These are phyloP conservation scores for Mucor lusitanicus DNA, from an alignment of 371 early-diverging fungal genomes.

Conservation along the genomic window DNA sequence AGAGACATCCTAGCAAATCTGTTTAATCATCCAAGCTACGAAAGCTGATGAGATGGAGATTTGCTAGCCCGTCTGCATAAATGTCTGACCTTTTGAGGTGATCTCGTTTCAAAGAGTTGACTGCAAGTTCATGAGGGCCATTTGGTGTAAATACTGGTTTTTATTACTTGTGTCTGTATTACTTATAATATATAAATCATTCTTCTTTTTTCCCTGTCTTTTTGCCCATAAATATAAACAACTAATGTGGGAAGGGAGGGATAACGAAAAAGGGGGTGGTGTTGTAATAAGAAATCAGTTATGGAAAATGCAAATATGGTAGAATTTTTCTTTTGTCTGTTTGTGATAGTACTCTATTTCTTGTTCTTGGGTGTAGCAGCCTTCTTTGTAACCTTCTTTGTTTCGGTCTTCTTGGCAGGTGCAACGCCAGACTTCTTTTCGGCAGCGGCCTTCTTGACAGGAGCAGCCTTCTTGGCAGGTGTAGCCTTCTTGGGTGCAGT, in stretches of 20 bases:
- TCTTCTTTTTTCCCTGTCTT: background rate
- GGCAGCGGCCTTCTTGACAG: conserved; percentile 1
- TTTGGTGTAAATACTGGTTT: too few species aligned
- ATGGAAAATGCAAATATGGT: conserved; percentile 1
- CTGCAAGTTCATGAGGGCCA: too few species aligned
- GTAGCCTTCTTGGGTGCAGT: conserved; percentile 1
- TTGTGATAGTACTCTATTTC: conserved; percentile 3
- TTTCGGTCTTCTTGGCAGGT: conserved; percentile 9
- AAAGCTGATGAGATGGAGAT: too few species aligned
- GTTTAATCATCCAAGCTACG: too few species aligned
- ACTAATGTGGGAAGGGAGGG: background rate
- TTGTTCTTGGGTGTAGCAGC: conserved; percentile 4
- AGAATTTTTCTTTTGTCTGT: background rate
- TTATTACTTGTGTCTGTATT: too few species aligned
- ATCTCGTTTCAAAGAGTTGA: background rate
- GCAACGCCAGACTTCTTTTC: conserved; percentile 5
- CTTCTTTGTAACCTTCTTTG: conserved; percentile 17
- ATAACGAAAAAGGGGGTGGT: background rate
- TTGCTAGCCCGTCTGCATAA: too few species aligned
- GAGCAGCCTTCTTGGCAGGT: background rate
- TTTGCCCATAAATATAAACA: background rate
- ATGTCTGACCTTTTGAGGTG: background rate
- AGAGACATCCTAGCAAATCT: too few species aligned
- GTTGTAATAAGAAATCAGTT: background rate
- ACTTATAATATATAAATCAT: conserved; percentile 4